phyloP scores from a whole-genome alignment of 176 grass and related monocot genomes.

The Phoenix dactylifera region DNA sequence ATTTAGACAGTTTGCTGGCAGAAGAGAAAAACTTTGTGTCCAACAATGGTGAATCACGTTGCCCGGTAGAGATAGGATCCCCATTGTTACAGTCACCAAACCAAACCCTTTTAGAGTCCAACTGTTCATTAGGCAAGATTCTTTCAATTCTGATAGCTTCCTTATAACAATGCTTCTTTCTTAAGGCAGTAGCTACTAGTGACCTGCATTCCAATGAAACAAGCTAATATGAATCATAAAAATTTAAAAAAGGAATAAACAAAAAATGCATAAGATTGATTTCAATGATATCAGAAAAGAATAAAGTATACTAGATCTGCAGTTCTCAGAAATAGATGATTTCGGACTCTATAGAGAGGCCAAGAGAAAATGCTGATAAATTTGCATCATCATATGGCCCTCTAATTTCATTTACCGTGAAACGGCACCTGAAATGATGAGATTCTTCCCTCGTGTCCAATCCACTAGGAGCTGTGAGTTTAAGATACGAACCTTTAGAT shows the following conservation, averaged over 20 bases:
- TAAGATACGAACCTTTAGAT: background rate
- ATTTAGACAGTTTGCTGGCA: slow-evolving; percentile 16
- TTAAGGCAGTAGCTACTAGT: slow-evolving; percentile 46
- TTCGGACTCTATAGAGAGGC: slow-evolving; percentile 67
- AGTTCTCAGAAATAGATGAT: slow-evolving; percentile 54
- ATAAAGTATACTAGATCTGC: slow-evolving; percentile 32
- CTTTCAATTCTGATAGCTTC: slow-evolving; percentile 72
- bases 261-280: slow-evolving; percentile 1
- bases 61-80: slow-evolving; percentile 39
- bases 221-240: too few relatives aligned
- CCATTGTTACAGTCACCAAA: slow-evolving; percentile 54
- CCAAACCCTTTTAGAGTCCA: slow-evolving; percentile 22
- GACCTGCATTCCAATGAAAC: slow-evolving; percentile 19
- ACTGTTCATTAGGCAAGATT: slow-evolving; percentile 39
- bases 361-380: slow-evolving; percentile 52
- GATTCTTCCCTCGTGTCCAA: slow-evolving; percentile 75
- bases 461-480: slow-evolving; percentile 47
- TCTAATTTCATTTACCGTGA: slow-evolving; percentile 52
- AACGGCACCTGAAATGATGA: slow-evolving; percentile 77
- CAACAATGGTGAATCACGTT: slow-evolving; percentile 39
- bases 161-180: slow-evolving; percentile 90
- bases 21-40: slow-evolving; percentile 27
- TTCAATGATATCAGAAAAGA: slow-evolving; percentile 6
- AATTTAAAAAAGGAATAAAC: background rate
- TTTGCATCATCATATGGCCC: slow-evolving; percentile 71